Conservation (phyloP, 2,329 filamentous ascomycete species). For the Cladophialophora exuberans region DNA sequence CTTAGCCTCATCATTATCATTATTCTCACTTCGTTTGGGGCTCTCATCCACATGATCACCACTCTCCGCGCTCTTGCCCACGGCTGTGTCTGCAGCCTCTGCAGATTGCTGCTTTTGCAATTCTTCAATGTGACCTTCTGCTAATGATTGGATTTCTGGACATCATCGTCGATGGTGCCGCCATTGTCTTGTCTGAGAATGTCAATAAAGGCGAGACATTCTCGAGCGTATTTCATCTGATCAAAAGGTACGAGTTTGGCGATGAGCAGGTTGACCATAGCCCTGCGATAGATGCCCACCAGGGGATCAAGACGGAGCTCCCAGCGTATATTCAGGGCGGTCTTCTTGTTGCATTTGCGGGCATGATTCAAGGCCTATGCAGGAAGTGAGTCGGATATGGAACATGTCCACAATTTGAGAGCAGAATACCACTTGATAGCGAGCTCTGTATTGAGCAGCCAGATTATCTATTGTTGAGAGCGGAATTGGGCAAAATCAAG, state of each 20-base stretch:
- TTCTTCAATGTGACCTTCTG: slow-evolving; percentile 2
- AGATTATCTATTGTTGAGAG: not conserved
- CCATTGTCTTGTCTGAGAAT: not conserved
- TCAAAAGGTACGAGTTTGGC: not conserved
- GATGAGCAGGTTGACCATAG: slow-evolving; percentile 9
- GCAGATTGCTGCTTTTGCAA: not conserved
- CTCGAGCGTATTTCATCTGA: slow-evolving; percentile 1
- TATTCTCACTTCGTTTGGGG: too few relatives aligned
- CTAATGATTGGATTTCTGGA: not conserved
- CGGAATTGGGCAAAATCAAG: not conserved
- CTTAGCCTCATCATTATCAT: too few relatives aligned
- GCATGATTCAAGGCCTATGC: not conserved
- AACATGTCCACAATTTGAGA: not conserved
- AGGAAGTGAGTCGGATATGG: not conserved
- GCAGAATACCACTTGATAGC: not conserved
- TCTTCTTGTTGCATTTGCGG: not conserved
- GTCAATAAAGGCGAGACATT: slow-evolving; percentile 7
- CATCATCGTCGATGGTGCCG: not conserved
- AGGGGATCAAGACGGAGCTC: slow-evolving; percentile 6
- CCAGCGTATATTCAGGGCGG: slow-evolving; percentile 1
- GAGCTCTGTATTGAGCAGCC: not conserved
- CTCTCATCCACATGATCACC: too few relatives aligned
- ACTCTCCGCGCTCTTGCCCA: not conserved
- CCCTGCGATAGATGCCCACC: slow-evolving; percentile 5
- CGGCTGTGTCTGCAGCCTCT: too few relatives aligned